Base-by-base conservation (phyloP, 2,329 filamentous ascomycete genomes). In the Talaromyces sp. region DNA sequence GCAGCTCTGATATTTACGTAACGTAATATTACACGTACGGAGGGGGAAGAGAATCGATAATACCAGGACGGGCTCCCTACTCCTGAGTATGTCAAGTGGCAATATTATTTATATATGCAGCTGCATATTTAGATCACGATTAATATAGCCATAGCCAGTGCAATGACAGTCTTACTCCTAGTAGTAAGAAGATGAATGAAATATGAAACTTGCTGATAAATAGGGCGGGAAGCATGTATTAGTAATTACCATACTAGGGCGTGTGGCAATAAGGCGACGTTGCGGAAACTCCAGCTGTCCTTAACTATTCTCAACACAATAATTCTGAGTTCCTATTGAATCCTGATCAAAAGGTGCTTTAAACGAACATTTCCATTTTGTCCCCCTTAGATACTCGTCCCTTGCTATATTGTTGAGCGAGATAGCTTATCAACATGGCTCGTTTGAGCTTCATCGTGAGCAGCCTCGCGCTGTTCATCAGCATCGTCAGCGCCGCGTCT, bases 401-500 rank as follows among this genome's bases (percentile, higher is more conserved):
- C 19, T n/a, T 19, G 45, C 39, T 43, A 53, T 31, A 51, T 35
- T 8, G 52, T 39, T 39, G 48, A 39, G 19, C 35, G 13, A 37
- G n/a, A 52, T 39, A 52, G 48, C 22, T 31, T 17, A 15, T 35
- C 36, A 59, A 45, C 15, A 60, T 80, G 77, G 72, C 72, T 72
- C 76, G 75, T 59, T 66, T 79, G 63, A 75, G 70, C 69, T 70
- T 71, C 63, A 63, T 81, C 59, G 70, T 78, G 61, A 74, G 77
- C 64, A 71, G 75, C 40, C 73, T 83, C 59, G 71, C 76, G 56
- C 67, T 77, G 60, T 68, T 78, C 57, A 71, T 72, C 65, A 82
- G 80, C 59, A 79, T 84, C 61, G 87, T 89, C 69, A 74, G 72
- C 66, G 59, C 58, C 13, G 46, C 52, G 5, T 94, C 91, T 57